Percentiles rank a stretch among this genome's conserved stretches.
Conservation (phyloP, 495 filamentous ascomycete genomes). For the Chaetomium tenue region DNA sequence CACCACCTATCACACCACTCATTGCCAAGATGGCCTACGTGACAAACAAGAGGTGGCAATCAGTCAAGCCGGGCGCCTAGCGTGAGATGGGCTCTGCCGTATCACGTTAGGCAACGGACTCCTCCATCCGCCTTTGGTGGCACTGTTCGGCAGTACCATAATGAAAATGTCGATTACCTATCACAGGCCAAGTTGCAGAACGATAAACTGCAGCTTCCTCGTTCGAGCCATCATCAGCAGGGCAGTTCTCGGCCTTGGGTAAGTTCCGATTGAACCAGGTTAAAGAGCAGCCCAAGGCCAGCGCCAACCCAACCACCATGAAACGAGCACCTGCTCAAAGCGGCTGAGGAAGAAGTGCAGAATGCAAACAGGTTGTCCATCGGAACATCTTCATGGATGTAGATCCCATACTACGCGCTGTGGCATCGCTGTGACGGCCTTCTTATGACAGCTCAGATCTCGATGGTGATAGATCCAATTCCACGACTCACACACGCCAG, state of each 20-base stretch:
- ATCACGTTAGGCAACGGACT: neutral
- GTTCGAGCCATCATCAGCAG: no score
- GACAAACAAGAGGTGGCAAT: slow-evolving; percentile 52
- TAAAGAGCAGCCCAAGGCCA: slow-evolving; percentile 13
- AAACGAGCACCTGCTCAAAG: neutral
- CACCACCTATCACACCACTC: slow-evolving; percentile 55
- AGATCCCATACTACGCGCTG: neutral
- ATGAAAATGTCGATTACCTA: neutral
- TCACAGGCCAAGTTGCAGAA: neutral
- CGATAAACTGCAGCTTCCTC: neutral
- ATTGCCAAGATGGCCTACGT: slow-evolving; percentile 61
- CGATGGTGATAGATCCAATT: slow-evolving; percentile 46
- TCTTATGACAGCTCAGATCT: slow-evolving; percentile 34
- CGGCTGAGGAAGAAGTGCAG: neutral
- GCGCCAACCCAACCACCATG: neutral
- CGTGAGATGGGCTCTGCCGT: slow-evolving; percentile 49
- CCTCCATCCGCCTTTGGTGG: no score
- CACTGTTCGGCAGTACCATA: neutral
- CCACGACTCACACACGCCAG: slow-evolving; percentile 52
- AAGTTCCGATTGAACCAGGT: neutral
- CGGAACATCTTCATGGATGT: neutral
- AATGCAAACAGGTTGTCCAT: neutral
- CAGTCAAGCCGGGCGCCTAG: slow-evolving; percentile 53
- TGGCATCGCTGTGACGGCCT: no score
- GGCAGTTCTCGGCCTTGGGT: neutral